phyloP scores from a whole-genome alignment of 768 basidiomycete genomes.

The Boletellus ananiceps region DNA sequence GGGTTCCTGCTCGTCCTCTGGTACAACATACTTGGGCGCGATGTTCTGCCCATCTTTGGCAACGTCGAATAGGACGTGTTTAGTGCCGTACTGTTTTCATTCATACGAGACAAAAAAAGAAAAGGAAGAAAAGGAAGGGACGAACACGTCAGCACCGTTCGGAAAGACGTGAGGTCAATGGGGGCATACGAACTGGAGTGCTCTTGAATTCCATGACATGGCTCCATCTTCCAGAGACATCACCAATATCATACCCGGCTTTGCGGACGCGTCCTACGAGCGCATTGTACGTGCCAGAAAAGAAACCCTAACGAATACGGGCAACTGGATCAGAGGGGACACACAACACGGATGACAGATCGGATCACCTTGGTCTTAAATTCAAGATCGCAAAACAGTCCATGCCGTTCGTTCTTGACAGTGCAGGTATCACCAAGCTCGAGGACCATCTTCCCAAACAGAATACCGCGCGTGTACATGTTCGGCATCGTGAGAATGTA shows the following conservation, averaged over 20 bases:
- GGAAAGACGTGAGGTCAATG: background rate
- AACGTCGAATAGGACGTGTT: slow-evolving; percentile 82
- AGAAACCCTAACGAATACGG: slow-evolving; percentile 67
- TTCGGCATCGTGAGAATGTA: slow-evolving; percentile 96
- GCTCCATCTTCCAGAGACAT: slow-evolving; percentile 89
- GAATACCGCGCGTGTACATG: slow-evolving; percentile 88
- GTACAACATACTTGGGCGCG: slow-evolving; percentile 77
- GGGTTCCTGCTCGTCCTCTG: slow-evolving; percentile 82
- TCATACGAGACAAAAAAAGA: background rate
- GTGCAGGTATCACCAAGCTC: slow-evolving; percentile 89
- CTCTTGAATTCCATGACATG: slow-evolving; percentile 82
- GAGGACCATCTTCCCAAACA: slow-evolving; percentile 92
- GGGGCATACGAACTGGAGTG: slow-evolving; percentile 45
- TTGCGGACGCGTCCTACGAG: slow-evolving; percentile 76
- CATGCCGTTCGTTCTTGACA: slow-evolving; percentile 78
- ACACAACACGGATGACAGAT: background rate
- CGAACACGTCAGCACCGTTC: background rate
- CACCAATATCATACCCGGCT: slow-evolving; percentile 65
- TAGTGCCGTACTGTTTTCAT: slow-evolving; percentile 52
- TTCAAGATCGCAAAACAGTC: slow-evolving; percentile 76
- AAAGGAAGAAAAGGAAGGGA: background rate
- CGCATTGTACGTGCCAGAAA: slow-evolving; percentile 94
- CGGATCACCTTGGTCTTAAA: slow-evolving; percentile 90
- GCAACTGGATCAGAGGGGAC: background rate
- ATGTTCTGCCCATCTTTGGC: slow-evolving; percentile 66